Evolutionary conservation across 2,329 filamentous ascomycete genomes (phyloP), one percentile per base, ranked within the genome.

Genomic region (Geosmithia putterillii): DNA sequence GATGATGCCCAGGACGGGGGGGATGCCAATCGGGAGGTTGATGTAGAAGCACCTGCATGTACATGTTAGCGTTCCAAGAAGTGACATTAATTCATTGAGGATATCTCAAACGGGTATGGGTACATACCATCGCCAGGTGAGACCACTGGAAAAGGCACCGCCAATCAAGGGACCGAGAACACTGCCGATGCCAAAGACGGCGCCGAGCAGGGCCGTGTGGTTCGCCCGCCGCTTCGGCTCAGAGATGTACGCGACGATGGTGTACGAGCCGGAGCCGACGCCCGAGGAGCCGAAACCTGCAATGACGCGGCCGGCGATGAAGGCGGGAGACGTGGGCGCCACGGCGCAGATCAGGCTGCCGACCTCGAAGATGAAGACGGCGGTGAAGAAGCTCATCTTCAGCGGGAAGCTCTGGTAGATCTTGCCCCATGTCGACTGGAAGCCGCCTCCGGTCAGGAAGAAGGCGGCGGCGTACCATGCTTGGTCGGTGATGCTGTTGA

Each of bases 1-100:
- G 50, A 70, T 52, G 47, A 74, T 64, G 35, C 72, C 63, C 41
- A 59, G 44, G 48, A 71, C 59, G 62, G 73, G 56, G 53, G 73
- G 17, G 7, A 55, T 65, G n/a, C 66, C 66, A 41, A 71, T 64
- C 43, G 67, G 66, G 3, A 70, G 62, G 52, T 69, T 69, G 49
- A 63, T 58, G 49, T 52, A 45, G 37, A 54, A 51, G 19, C 38
- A 18, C 19, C 28, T 32, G 28, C 10, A 32, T 7, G 23, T 25
- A 7, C 23, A 25, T 25, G 23, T 25, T 25, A 25, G 34, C 14
- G n/a, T n/a, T n/a, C n/a, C n/a, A n/a, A n/a, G n/a, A n/a, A n/a
- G n/a, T n/a, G n/a, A n/a, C n/a, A n/a, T n/a, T n/a, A n/a, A n/a
- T n/a, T n/a, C n/a, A n/a, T n/a, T n/a, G n/a, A n/a, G n/a, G n/a